These are phyloP conservation scores for Bretschneidera sinensis DNA, from an alignment of 345 rosid genomes.

Conservation along the genomic window DNA sequence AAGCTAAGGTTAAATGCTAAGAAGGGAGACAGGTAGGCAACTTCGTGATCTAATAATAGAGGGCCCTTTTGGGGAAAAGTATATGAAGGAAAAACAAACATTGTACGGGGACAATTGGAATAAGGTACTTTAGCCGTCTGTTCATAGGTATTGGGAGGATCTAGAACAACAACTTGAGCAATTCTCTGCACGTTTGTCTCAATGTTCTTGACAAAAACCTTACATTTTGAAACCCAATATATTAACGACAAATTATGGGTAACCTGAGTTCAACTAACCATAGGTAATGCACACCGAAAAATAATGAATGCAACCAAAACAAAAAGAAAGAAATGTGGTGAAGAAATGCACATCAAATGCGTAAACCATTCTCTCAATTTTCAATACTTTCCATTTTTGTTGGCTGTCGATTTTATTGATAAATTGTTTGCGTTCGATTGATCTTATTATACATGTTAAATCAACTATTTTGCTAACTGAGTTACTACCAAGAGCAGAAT, in stretches of 20 bases:
- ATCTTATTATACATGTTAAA: too few relatives aligned
- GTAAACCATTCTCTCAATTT: background rate
- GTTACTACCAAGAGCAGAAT: background rate
- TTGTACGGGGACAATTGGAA: slow-evolving; percentile 28
- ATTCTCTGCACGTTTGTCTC: slow-evolving; percentile 47
- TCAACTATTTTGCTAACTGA: background rate
- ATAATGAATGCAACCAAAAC: background rate
- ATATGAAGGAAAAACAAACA: slow-evolving; percentile 60
- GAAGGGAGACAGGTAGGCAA: slow-evolving; percentile 76
- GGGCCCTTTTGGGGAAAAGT: slow-evolving; percentile 27
- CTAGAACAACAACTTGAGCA: slow-evolving; percentile 70
- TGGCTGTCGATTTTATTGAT: too few relatives aligned
- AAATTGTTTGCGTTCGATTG: too few relatives aligned
- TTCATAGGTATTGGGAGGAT: slow-evolving; percentile 52
- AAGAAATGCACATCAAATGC: background rate
- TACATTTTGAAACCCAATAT: slow-evolving; percentile 6
- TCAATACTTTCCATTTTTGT: background rate
- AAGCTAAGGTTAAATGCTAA: slow-evolving; percentile 82
- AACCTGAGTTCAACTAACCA: background rate
- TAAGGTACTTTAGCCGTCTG: slow-evolving; percentile 9
- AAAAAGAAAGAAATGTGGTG: background rate
- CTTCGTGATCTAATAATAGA: slow-evolving; percentile 34
- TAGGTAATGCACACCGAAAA: too few relatives aligned
- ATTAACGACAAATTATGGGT: background rate
- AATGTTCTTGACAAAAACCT: slow-evolving; percentile 60